Percentiles rank a stretch among this genome's conserved stretches.
phyloP scores from a whole-genome alignment of 352 stramenopile species.

The Globisporangium iwayamae region DNA sequence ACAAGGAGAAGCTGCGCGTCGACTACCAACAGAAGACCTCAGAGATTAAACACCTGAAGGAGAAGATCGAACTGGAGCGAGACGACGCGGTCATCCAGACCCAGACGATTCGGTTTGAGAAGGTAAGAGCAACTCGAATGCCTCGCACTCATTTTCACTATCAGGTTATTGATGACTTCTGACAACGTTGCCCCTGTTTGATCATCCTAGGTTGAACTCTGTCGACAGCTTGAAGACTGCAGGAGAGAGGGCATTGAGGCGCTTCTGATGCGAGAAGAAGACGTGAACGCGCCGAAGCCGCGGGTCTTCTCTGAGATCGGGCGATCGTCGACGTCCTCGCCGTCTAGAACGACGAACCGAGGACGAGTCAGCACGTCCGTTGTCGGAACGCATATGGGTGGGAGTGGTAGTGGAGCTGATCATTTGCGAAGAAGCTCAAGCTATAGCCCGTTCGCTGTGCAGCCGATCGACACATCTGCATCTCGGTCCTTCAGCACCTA shows the following conservation, averaged over 20 bases:
- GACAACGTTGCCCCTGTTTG: background rate
- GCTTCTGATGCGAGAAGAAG: conserved; percentile 72
- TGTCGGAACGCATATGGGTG: background rate
- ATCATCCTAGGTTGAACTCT: conserved; percentile 23
- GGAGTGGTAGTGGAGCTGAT: conserved; percentile 8
- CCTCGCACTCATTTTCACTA: background rate
- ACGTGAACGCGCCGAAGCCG: conserved; percentile 43
- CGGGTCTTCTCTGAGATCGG: conserved; percentile 39
- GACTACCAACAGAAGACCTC: conserved; percentile 54
- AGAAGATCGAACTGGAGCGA: conserved; percentile 48
- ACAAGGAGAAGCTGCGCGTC: conserved; percentile 51
- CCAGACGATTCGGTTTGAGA: conserved; percentile 36
- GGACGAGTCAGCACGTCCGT: background rate
- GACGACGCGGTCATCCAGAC: conserved; percentile 48
- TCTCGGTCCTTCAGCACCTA: conserved; percentile 21
- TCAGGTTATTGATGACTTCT: background rate
- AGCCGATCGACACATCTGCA: conserved; percentile 16
- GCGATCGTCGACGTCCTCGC: conserved; percentile 7
- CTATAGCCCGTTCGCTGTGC: conserved; percentile 10
- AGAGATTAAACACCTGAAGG: conserved; percentile 43
- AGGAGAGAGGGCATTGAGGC: conserved; percentile 39
- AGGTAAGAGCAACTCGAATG: conserved; percentile 19
- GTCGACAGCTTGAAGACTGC: conserved; percentile 35
- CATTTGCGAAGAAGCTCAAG: conserved; percentile 16
- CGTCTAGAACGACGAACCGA: background rate